Base-by-base conservation (phyloP, 345 rosid genomes). In the Aegle marmelos region DNA sequence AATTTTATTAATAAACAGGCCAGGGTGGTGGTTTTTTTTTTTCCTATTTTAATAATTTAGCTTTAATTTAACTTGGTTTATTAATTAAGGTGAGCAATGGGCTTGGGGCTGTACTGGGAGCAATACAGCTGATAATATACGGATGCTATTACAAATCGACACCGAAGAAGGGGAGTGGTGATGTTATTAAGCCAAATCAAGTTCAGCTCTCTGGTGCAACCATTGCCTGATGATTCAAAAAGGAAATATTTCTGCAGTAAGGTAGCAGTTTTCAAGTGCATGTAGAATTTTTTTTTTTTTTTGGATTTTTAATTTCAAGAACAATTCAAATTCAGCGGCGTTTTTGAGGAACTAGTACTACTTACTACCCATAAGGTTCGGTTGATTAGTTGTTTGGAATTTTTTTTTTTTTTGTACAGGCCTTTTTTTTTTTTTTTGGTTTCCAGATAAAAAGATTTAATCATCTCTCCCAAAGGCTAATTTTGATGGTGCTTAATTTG, bases 51-150 rank as follows among this genome's bases (percentile, higher is more conserved):
- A 45, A 3, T 53, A 53, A 17, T 53, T 48, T 14, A 48, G 2
- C 8, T 50, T 16, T 17, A 50, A 39, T 39, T 17, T 11, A 48
- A 11, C 21, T 41, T 27, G 34, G 45, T 25, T 24, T 8, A 37
- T 21, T 73, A 2, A 28, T 33, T 31, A 78, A 88, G 89, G 22
- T 70, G 48, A 86, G 89, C 84, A 88, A 88, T 67, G 86, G 86
- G 16, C 81, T 82, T 7, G 89, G 89, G 19, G 33, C 83, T 22
- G 0, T 88, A 0, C n/a, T 63, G 7, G 86, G 88, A 11, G 28
- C 34, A 4, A 9, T 36, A 3, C 89, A 83, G 48, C 84, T 86
- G 27, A 34, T 83, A 16, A 61, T 83, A 16, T 88, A 85, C 39
- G 85, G 50, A 6, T 17, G 28, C 25, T 83, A 86, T 82, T 80